Base-by-base conservation (phyloP, 495 filamentous ascomycete genomes). In the Tuber magnatum region DNA sequence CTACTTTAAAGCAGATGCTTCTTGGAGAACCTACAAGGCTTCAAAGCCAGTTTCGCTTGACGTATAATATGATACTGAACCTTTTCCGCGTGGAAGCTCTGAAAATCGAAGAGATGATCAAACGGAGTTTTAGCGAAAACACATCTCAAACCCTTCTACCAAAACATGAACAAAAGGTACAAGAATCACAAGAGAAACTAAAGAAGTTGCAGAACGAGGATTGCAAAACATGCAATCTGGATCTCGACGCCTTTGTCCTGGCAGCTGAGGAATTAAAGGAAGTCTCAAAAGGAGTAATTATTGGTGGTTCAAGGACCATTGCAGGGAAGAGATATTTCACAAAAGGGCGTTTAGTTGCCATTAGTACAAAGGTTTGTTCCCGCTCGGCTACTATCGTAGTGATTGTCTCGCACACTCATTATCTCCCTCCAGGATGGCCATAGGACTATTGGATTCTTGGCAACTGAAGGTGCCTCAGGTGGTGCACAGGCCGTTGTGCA, bases 101-200 rank as follows among this genome's bases (percentile, higher is more conserved):
- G 73, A 98, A 97, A 85, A 98, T 99, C 78, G 95, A 99, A 84
- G 95, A 99, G 84, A 99, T 99, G 95, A 99, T 99, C 85, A 99
- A 99, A 87, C 90, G 95, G 77, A 97, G 93, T 83, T 99, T 99
- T 87, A 97, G 93, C 74, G 95, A 99, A 84, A 95, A 99, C 85
- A 94, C 94, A n/a, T 97, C 96, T 0, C 96, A 98, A 81, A 94
- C 96, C 76, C 85, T 98, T 44, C 86, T 98, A 18, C 95, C 95
- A 1, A 93, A 97, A 83, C 94, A 97, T 77, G 94, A 98, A 84
- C 94, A 94, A 82, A 90, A 93, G 78, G 92, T 98, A 68, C 93
- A 94, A 81, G 80, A 97, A n/a, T 96, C 94, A 0, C 93, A 98
- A 82, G 93, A 92, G 3, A 94, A 95, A 83, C 85, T 99, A 75